Evolutionary conservation across 768 basidiomycete species (phyloP).

Genomic region (Porphyrellus cyaneotinctus): DNA sequence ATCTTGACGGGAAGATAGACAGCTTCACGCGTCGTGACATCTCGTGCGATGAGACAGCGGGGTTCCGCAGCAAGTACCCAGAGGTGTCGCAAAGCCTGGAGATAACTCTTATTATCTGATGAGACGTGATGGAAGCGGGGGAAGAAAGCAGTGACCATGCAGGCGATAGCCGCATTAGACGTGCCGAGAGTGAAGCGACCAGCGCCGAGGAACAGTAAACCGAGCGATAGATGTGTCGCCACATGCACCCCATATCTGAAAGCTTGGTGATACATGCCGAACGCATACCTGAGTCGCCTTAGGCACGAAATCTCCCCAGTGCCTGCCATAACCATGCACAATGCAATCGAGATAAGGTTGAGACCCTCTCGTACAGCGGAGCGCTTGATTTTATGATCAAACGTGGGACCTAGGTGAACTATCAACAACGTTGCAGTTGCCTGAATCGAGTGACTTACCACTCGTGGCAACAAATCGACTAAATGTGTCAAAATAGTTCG

Average conservation of each 20-base stretch:
- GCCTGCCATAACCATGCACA: conserved; percentile 96
- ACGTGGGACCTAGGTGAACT: conserved; percentile 54
- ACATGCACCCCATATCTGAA: conserved; percentile 88
- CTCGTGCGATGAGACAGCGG: conserved; percentile 84
- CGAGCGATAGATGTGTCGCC: conserved; percentile 85
- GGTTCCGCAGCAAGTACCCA: conserved; percentile 98
- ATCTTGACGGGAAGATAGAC: conserved; percentile 93
- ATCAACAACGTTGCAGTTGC: conserved; percentile 5
- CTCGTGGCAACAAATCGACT: conserved; percentile 64
- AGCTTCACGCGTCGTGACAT: conserved; percentile 87
- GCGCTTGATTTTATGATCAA: conserved; percentile 86
- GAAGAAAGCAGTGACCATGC: conserved; percentile 87
- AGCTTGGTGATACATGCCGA: conserved; percentile 74
- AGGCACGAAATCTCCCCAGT: conserved; percentile 92
- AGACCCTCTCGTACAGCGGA: conserved; percentile 84
- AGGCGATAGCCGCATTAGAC: conserved; percentile 87
- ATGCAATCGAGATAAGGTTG: conserved; percentile 78
- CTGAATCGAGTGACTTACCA: conserved; percentile 41
- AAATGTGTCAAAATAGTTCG: conserved; percentile 78
- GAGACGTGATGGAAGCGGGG: conserved; percentile 79
- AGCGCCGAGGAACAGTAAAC: conserved; percentile 88
- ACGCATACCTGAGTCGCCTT: conserved; percentile 81
- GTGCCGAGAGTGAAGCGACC: conserved; percentile 91
- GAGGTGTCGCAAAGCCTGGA: conserved; percentile 90
- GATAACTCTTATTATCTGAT: conserved; percentile 83